Evolutionary conservation across 495 filamentous ascomycete genomes (phyloP), one percentile per base, ranked within the genome.

Genomic region (Annulohypoxylon stygium): DNA sequence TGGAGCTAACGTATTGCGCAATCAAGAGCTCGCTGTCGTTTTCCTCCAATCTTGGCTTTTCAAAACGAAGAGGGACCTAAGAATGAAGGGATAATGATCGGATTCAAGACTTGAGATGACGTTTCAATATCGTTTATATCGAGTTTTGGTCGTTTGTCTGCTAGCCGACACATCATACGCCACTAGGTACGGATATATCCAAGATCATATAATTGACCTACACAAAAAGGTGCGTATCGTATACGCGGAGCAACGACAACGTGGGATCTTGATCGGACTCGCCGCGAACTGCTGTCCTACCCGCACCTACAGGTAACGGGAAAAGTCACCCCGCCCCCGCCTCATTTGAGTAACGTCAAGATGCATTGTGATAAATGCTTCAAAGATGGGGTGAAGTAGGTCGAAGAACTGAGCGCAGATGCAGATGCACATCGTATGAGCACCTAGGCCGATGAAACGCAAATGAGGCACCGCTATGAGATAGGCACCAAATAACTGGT

Each of bases 181-280:
- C 11, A 14, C 36, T 9, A 12, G 36, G 9, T 53, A 26, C 10
- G 10, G 20, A 26, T 30, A 53, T 30, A 23, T 26, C 14, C 14
- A 47, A 7, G 43, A 16, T 47, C 43, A 47, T 47, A 11, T 45
- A 45, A 4, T 23, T 23, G 20, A 23, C 20, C 10, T 4, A 45
- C n/a, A 48, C 20, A 20, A 4, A 18, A 18, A 23, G 7, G 18
- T 20, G 47, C 16, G 23, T 23, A 51, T 51, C 48, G 48, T 47
- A 47, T 47, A n/a, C 26, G 60, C 41, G 30, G 60, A 64, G 30
- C 64, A 58, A 50, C 53, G 30, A 51, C 33, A 43, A 64, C 41
- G 23, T 11, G 18, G 51, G 11, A 67, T 51, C 59, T 23, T 12
- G 30, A 39, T 47, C 58, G 39, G 50, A 37, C 25, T 62, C 48